Conservation (phyloP, 352 stramenopile species). For the Phytophthora sansomeana region DNA sequence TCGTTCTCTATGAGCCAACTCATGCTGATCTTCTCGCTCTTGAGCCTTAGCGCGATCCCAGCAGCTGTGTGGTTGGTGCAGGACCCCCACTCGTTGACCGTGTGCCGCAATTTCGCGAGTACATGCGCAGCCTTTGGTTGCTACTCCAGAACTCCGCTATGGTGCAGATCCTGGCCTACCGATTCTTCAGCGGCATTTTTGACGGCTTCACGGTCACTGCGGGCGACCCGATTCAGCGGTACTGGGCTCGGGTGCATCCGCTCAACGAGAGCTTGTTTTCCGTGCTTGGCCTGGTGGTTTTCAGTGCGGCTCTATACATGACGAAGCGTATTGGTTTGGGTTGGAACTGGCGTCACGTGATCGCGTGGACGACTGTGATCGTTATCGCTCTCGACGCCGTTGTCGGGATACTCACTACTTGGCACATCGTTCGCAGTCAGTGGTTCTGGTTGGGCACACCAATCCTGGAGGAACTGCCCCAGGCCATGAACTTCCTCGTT, state of each 20-base stretch:
- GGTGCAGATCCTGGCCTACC: conserved; percentile 59
- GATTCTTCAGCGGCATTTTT: conserved; percentile 60
- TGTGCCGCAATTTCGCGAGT: conserved; percentile 30
- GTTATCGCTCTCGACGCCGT: conserved; percentile 53
- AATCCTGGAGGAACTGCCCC: conserved; percentile 54
- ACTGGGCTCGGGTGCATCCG: conserved; percentile 46
- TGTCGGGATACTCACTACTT: conserved; percentile 49
- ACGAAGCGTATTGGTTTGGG: conserved; percentile 54
- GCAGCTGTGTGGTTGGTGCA: conserved; percentile 44
- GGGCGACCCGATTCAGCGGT: conserved; percentile 40
- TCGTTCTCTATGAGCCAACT: conserved; percentile 45
- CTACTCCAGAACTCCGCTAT: conserved; percentile 55
- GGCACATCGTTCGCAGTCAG: conserved; percentile 62
- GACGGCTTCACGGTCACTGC: conserved; percentile 47
- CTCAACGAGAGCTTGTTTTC: conserved; percentile 43
- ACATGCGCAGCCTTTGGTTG: conserved; percentile 44
- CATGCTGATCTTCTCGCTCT: conserved; percentile 47
- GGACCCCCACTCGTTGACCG: conserved; percentile 29
- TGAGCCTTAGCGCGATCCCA: conserved; percentile 47
- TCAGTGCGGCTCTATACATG: conserved; percentile 43
- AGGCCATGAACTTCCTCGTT: conserved; percentile 59
- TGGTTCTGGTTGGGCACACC: conserved; percentile 72
- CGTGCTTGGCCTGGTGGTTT: conserved; percentile 43
- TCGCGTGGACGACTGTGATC: conserved; percentile 43
- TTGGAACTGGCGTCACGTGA: conserved; percentile 59